Base-by-base conservation (phyloP, 495 filamentous ascomycete genomes). In the Cladorrhinum samala region DNA sequence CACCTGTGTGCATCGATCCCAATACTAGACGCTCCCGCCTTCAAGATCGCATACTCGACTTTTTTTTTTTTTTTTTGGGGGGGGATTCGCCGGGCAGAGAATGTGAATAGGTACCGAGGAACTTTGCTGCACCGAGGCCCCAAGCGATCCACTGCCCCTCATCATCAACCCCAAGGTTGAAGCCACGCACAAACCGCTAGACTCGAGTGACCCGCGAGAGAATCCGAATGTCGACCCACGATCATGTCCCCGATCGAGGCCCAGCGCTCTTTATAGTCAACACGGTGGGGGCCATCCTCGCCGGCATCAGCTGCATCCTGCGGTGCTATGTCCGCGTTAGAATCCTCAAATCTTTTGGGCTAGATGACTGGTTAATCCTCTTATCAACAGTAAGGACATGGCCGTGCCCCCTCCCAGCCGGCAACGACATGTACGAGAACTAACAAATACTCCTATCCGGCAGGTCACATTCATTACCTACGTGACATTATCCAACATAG, bases 401-500 rank as follows among this genome's bases (percentile, higher is more conserved):
- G 0, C 8, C 5, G 18, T 24, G 21, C n/a, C 17, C 27, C 48
- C 16, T 23, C 13, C 23, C 17, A 17, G 18, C n/a, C 17, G 20
- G 39, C 21, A 49, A 41, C 39, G 2, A 21, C 2, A 45, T 19
- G 23, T 21, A 13, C 19, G 18, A 3, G 19, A 2, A 23, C 27
- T 30, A 16, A 24, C 27, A 13, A 11, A 25, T 50, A n/a, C 11
- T 21, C 19, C 8, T 50, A 0, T n/a, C 39, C 9, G 9, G 6
- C 48, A 61, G 58, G 43, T 55, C 9, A 27, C 36, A 2, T 61
- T 57, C 37, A 61, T 57, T 33, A 21, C 53, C 3, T 57, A 30
- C 46, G 27, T 20, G 9, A 3, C 52, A 8, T 55, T 47, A 25
- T 38, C 47, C n/a, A 23, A 54, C 18, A 33, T 48, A 11, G 59